Percentiles rank a stretch among this genome's conserved stretches.
phyloP scores from a whole-genome alignment of 139 green algal species.

The Haematococcus sp. region DNA sequence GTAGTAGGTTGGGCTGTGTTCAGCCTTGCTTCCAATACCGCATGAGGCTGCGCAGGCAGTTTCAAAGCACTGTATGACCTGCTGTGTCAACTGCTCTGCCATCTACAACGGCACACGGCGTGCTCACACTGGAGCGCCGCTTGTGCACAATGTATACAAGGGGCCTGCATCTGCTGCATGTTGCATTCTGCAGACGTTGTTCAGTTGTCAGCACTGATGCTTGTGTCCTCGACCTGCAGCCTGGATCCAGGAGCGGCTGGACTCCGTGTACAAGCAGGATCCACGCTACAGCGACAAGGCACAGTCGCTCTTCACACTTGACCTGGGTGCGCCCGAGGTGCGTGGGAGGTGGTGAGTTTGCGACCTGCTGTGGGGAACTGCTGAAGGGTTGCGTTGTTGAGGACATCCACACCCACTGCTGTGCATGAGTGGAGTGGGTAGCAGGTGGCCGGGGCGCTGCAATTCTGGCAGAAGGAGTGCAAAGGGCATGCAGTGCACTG shows the following conservation, averaged over 20 bases:
- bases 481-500: too few relatives aligned
- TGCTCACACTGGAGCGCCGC: too few relatives aligned
- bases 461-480: too few relatives aligned
- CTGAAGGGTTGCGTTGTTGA: not conserved
- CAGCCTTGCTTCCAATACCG: too few relatives aligned
- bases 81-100: too few relatives aligned
- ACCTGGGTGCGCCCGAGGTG: slow-evolving; percentile 77
- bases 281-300: slow-evolving; percentile 80
- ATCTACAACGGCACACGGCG: too few relatives aligned
- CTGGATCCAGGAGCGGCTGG: slow-evolving; percentile 84
- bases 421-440: not conserved
- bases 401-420: not conserved
- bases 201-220: too few relatives aligned
- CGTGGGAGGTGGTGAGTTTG: not conserved
- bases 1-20: too few relatives aligned
- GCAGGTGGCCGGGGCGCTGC: too few relatives aligned
- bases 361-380: not conserved
- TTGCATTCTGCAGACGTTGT: not conserved
- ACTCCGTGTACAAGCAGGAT: slow-evolving; percentile 85
- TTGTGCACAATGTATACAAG: too few relatives aligned
- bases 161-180: not conserved
- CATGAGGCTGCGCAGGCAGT: too few relatives aligned
- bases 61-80: too few relatives aligned
- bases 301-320: slow-evolving; percentile 75
- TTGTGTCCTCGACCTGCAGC: slow-evolving; percentile 32